Evolutionary conservation across 495 filamentous ascomycete genomes (phyloP), one percentile per base, ranked within the genome.

Genomic region (Aspergillus avenaceus): DNA sequence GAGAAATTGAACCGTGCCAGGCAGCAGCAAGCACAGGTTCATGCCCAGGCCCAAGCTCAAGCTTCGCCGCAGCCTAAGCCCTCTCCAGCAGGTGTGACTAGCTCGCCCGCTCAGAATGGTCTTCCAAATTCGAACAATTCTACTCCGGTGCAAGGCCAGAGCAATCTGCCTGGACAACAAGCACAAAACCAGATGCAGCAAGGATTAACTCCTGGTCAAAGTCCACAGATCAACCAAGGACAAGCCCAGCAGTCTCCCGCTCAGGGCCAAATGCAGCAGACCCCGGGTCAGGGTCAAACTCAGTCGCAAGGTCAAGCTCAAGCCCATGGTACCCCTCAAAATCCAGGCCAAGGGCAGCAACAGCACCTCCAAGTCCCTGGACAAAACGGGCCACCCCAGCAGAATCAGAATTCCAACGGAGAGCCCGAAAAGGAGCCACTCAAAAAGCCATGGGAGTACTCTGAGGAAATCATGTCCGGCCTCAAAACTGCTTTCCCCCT

Each of bases 401-500:
- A 60, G 42, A 61, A 56, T 14, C 58, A 59, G 41, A 55, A 37
- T 26, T 34, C 62, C 28, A 52, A 53, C 8, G 42, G 59, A 1
- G 58, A 66, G 40, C 29, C 64, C 1, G 69, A 71, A 34, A 73
- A 71, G 55, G 70, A 78, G 47, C 64, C 74, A 27, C 62, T 73
- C 49, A 88, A 89, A 70, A 90, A 88, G 65, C 84, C 95, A 2
- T 97, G 93, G 93, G 95, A 99, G 61, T 84, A 91, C 58, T 88
- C 88, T 0, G 95, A 99, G 49, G 92, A 97, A 65, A 91, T 97
- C 48, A 90, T 93, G 80, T 86, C 87, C 27, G 84, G 85, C 24
- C 81, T 99, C 40, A 97, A 97, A 74, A 96, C 91, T 12, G 91
- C 91, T 0, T 97, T 97, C 73, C 95, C 95, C 16, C 75, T 99